A percentile compares a stretch with the other conserved stretches of the same genome.
Evolutionary conservation across 768 basidiomycete genomes (phyloP).

Genomic region (Cytidiella melzeri): DNA sequence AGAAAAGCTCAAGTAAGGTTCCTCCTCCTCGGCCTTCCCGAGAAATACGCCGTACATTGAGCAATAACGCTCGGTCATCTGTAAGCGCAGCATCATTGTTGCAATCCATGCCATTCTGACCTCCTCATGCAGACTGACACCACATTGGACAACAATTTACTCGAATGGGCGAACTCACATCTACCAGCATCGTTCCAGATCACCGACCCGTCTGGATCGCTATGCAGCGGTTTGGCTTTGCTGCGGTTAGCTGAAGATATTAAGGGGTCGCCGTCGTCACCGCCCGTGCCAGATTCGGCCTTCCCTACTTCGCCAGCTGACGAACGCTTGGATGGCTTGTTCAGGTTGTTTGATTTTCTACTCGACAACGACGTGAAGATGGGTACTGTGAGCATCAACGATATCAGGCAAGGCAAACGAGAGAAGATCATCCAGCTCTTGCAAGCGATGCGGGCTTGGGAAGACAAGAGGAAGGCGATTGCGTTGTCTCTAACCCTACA

Average conservation of each 20-base stretch:
- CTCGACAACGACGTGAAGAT: slow-evolving; percentile 90
- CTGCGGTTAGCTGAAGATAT: slow-evolving; percentile 83
- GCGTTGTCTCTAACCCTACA: slow-evolving; percentile 41
- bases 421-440: slow-evolving; percentile 80
- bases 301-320: slow-evolving; percentile 66
- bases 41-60: slow-evolving; percentile 42
- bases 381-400: slow-evolving; percentile 90
- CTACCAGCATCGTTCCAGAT: slow-evolving; percentile 63
- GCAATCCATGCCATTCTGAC: background rate
- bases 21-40: slow-evolving; percentile 65
- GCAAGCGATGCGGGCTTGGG: slow-evolving; percentile 71
- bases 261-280: slow-evolving; percentile 56
- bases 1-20: slow-evolving; percentile 13
- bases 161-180: slow-evolving; percentile 87
- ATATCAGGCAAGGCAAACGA: slow-evolving; percentile 75
- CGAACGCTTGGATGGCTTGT: slow-evolving; percentile 82
- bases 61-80: slow-evolving; percentile 1
- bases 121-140: slow-evolving; percentile 2
- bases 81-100: slow-evolving; percentile 4
- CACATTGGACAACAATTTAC: slow-evolving; percentile 43
- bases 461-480: slow-evolving; percentile 63
- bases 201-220: slow-evolving; percentile 33
- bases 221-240: slow-evolving; percentile 69
- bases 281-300: slow-evolving; percentile 71
- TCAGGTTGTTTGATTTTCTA: slow-evolving; percentile 86